A percentile compares a stretch with the other conserved stretches of the same genome.
phyloP scores from a whole-genome alignment of 2,329 filamentous ascomycete genomes.

The Epichloe sylvatica region DNA sequence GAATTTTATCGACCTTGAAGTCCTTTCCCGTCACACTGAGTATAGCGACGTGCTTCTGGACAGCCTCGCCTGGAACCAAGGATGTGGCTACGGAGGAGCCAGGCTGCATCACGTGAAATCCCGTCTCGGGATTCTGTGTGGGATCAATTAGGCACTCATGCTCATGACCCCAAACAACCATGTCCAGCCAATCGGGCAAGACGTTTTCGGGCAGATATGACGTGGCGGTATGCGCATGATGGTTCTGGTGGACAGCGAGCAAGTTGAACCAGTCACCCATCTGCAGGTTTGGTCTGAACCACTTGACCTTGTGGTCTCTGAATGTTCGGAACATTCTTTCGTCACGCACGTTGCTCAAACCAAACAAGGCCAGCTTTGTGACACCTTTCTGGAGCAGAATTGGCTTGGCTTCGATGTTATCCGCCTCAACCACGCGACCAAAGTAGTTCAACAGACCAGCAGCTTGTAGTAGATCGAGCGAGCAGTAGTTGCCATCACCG shows the following conservation, averaged over 20 bases:
- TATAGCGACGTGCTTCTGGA: conserved; percentile 80
- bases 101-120: conserved; percentile 93
- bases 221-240: conserved; percentile 80
- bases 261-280: conserved; percentile 90
- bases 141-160: conserved; percentile 92
- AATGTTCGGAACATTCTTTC: conserved; percentile 92
- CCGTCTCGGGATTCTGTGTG: conserved; percentile 66
- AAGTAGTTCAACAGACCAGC: conserved; percentile 93
- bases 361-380: conserved; percentile 86
- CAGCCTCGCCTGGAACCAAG: conserved; percentile 75
- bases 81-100: conserved; percentile 94
- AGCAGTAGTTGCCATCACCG: conserved; percentile 86
- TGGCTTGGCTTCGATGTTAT: conserved; percentile 86
- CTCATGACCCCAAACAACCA: conserved; percentile 94
- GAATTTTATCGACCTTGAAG: conserved; percentile 66
- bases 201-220: conserved; percentile 92
- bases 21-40: conserved; percentile 70
- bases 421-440: conserved; percentile 77
- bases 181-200: conserved; percentile 76
- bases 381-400: conserved; percentile 84
- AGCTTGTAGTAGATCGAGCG: conserved; percentile 79
- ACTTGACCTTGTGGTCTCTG: conserved; percentile 82
- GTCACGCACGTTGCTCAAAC: conserved; percentile 89
- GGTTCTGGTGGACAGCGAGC: conserved; percentile 91
- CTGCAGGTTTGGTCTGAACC: conserved; percentile 71